phyloP scores from a whole-genome alignment of 2,329 filamentous ascomycete species.

The Emmonsia crescens region DNA sequence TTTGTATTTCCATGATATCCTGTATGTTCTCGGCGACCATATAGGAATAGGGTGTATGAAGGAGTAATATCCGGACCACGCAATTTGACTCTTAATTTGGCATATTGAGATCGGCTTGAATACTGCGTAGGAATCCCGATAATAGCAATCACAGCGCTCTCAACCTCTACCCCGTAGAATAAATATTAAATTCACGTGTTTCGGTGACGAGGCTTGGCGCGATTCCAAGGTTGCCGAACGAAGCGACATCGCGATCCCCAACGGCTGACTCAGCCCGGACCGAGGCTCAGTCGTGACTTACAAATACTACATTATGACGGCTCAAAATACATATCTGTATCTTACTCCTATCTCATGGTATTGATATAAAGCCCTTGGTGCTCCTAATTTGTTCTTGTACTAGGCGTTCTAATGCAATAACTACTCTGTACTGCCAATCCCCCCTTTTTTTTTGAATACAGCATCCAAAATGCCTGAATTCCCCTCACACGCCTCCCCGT shows the following conservation, averaged over 20 bases:
- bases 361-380: not conserved
- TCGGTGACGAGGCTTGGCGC: too few species aligned
- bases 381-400: not conserved
- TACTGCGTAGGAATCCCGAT: not conserved
- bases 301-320: not conserved
- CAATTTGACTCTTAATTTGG: not conserved
- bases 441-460: slow-evolving; percentile 7
- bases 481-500: slow-evolving; percentile 45
- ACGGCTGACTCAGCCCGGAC: slow-evolving; percentile 1
- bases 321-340: not conserved
- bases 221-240: not conserved
- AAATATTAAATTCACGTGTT: too few species aligned
- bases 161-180: not conserved
- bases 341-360: not conserved
- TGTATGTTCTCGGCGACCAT: not conserved
- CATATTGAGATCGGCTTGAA: not conserved
- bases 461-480: slow-evolving; percentile 40
- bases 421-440: slow-evolving; percentile 1
- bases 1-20: not conserved
- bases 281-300: not conserved
- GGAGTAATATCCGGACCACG: not conserved
- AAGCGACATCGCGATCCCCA: not conserved
- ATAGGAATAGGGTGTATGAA: not conserved
- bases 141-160: not conserved
- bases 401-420: not conserved